Evolutionary conservation across 495 filamentous ascomycete genomes (phyloP), one percentile per base, ranked within the genome.

Genomic region (Penicillium angulare): DNA sequence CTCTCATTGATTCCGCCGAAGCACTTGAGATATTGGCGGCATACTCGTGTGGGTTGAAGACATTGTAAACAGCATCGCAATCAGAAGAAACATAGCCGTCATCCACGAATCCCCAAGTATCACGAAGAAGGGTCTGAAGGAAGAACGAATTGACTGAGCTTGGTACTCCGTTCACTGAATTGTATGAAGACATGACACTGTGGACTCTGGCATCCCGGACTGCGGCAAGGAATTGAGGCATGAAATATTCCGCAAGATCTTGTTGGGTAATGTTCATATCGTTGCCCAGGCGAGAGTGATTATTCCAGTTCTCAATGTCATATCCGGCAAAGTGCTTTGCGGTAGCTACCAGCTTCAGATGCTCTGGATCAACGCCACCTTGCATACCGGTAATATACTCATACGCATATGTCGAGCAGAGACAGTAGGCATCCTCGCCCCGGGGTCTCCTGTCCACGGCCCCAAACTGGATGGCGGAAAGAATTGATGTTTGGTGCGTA

Each of bases 401-500:
- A 34, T 78, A 77, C 0, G 80, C 79, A 43, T 84, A 87, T 0
- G 52, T 49, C 0, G 74, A 71, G 16, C 72, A 72, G 4, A 86
- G 69, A 47, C 72, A 76, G 57, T 76, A 79, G 0, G 79, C 72
- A 54, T 87, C 83, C 55, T 86, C 83, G 20, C n/a, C 81, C 81
- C 0, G 84, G 81, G 0, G 83, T 84, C 55, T 87, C 84, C 42
- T 73, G 77, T 2, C 81, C 81, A n/a, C 81, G 67, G 7, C 81
- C 81, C 81, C 81, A 85, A 3, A 80, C 65, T 0, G 81, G 81
- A 47, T 82, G 79, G 8, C 75, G 73, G 69, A 84, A 88, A 1
- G 79, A 73, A 60, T 89, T 89, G 65, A 88, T 85, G 54, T 88
- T 85, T 1, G 85, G 85, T 0, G 85, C 79, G 69, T 83, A 89